Base-by-base conservation (phyloP, 352 stramenopile species). In the Pythium apleroticum region DNA sequence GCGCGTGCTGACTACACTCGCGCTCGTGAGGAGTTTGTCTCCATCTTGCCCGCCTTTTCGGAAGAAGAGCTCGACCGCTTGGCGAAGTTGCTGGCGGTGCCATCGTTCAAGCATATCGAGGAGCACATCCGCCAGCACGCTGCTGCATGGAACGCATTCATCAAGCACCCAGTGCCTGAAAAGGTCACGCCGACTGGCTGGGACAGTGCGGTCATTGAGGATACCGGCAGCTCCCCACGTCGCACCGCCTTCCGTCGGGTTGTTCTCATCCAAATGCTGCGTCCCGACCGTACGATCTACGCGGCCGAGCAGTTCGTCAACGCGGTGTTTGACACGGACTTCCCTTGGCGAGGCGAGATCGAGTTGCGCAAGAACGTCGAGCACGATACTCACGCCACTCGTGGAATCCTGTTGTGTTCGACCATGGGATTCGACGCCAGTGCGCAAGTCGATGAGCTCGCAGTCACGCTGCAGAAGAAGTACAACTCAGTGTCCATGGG, bases 401-500 rank as follows among this genome's bases (percentile, higher is more conserved):
- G 93, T 45, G 97, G 96, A n/a, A 80, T 99, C 24, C 73, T 99
- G 54, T 77, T 99, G 27, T 99, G 96, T 68, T 99, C 96, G 57
- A 97, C 96, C 45, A 92, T 96, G 12, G 98, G 98, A 30, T 98
- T 99, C 65, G 98, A 99, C 76, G 97, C 98, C 25, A 99, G 95
- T 72, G 84, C 92, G 19, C 91, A 98, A 64, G 97, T 99, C 60
- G 97, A 99, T 64, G 84, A 96, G 20, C 90, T 99, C 39, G 96
- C 97, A 4, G 75, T 76, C 17, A 80, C 84, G 50, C 67, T 97
- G 59, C 80, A 92, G 49, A 98, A 97, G 71, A 96, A 97, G 57
- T 93, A 99, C 58, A 86, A 94, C 53, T 96, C 92, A 22, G 95
- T 99, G 24, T 98, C 98, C 0, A 99, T 99, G 97, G 98, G 98